These are phyloP conservation scores for Cephalotrichum gorgonifer DNA, from an alignment of 2,329 filamentous ascomycete genomes.

Conservation along the genomic window DNA sequence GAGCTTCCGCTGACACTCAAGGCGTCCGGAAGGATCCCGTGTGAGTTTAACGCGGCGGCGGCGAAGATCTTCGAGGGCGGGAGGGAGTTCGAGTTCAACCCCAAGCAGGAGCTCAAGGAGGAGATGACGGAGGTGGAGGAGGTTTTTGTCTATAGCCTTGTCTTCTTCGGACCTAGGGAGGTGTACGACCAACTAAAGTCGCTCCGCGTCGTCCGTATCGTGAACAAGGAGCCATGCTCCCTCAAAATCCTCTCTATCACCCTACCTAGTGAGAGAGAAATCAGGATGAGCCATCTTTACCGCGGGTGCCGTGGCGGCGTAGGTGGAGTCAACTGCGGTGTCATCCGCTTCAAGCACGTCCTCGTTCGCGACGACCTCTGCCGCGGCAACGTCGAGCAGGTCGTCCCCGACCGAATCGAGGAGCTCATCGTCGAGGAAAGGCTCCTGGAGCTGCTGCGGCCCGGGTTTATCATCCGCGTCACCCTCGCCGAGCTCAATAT, in stretches of 20 bases:
- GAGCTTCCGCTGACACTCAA: conserved; percentile 55
- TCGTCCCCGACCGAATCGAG: conserved; percentile 8
- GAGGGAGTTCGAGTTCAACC: neutral
- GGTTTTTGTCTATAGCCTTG: neutral
- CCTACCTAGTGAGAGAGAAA: conserved; percentile 21
- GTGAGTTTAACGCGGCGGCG: conserved; percentile 70
- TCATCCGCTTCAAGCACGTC: conserved; percentile 15
- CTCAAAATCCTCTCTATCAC: conserved; percentile 50
- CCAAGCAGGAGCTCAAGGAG: neutral
- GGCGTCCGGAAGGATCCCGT: conserved; percentile 50
- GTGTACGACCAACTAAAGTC: neutral
- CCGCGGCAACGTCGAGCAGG: conserved; percentile 12
- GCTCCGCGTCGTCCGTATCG: conserved; percentile 24
- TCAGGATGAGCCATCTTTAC: neutral
- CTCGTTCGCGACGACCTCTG: conserved; percentile 38
- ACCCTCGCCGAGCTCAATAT: conserved; percentile 48
- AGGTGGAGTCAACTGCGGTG: neutral
- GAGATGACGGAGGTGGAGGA: neutral
- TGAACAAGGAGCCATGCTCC: conserved; percentile 38
- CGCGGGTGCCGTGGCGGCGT: neutral
- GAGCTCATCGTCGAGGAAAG: conserved; percentile 60
- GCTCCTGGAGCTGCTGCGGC: conserved; percentile 38
- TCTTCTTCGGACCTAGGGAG: neutral
- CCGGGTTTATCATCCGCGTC: conserved; percentile 54
- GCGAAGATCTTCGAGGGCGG: conserved; percentile 13